Percentiles rank a stretch among this genome's conserved stretches.
Evolutionary conservation across 2,329 filamentous ascomycete species (phyloP).

Genomic region (Colletotrichum gigasporum): DNA sequence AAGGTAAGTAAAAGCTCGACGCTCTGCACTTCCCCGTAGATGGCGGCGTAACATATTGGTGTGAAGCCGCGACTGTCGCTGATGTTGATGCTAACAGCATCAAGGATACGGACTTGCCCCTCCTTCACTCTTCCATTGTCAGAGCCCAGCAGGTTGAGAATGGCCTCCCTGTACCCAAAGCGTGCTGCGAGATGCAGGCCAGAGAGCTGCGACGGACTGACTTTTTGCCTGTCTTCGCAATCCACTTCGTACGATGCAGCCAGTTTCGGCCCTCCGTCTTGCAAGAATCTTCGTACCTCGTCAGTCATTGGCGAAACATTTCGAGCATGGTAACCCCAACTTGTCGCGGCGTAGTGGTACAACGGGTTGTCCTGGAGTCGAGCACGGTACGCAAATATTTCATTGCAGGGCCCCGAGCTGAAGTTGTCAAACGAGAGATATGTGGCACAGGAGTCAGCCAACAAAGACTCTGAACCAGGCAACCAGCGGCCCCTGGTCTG

Average conservation of each 20-base stretch:
- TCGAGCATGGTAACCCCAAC: neutral
- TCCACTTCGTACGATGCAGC: neutral
- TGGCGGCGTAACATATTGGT: too few relatives aligned
- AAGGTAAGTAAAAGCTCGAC: too few relatives aligned
- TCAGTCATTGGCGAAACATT: neutral
- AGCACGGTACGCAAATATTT: rapidly evolving
- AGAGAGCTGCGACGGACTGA: neutral
- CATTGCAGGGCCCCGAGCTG: too few relatives aligned
- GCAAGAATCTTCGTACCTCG: neutral
- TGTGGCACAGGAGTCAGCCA: slow-evolving; percentile 43
- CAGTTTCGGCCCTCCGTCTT: neutral
- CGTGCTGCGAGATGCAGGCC: neutral
- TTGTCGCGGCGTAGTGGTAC: neutral
- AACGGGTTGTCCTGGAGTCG: neutral
- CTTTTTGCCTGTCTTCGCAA: too few relatives aligned
- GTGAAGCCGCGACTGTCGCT: too few relatives aligned
- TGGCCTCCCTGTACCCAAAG: neutral
- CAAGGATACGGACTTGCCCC: too few relatives aligned
- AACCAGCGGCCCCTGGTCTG: slow-evolving; percentile 40
- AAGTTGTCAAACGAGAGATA: slow-evolving; percentile 44
- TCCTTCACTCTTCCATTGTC: rapidly evolving
- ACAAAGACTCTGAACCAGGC: slow-evolving; percentile 37
- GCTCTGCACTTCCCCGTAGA: too few relatives aligned
- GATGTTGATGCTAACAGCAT: too few relatives aligned
- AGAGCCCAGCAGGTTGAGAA: rapidly evolving